Base-by-base conservation (phyloP, 768 basidiomycete species). In the Termitomyces eurrhizus region DNA sequence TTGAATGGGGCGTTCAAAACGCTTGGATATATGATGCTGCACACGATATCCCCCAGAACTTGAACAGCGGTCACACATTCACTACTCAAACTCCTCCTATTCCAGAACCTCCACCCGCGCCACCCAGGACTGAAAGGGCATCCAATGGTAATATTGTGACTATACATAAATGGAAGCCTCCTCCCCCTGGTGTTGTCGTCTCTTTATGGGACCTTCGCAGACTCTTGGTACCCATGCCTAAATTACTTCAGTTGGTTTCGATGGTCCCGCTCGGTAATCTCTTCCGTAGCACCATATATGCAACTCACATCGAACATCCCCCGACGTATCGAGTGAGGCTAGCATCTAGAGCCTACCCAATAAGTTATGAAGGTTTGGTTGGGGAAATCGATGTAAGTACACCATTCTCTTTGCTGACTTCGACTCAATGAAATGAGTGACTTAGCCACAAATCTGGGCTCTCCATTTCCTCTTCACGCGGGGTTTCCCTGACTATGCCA, bases 181-280 rank as follows among this genome's bases (percentile, higher is more conserved):
- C 53, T 42, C 4, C 52, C 2, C 50, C 51, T 24, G 52, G 52
- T 32, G 24, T 45, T 24, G 33, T 53, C 12, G 52, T 46, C 26
- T 59, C 58, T 45, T 7, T 59, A 37, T 59, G 58, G 58, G 52
- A 59, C 24, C 52, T 59, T 50, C 58, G 58, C 26, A 54, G 13
- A 13, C 36, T 59, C n/a, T 26, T 29, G 14, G 26, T 14, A 41
- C 52, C 51, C 14, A 3, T 14, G 4, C 58, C 42, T 44, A 46
- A 11, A 26, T 42, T 33, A 12, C 33, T 54, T 46, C 35, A 16
- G 29, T 39, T 52, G 45, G 14, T 11, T 12, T 21, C 51, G 7
- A 35, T 7, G 7, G n/a, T 54, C 12, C 41, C 51, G 4, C 11
- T 39, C 35, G 21, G 16, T 26, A 16, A 39, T 18, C n/a, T 53